phyloP scores from a whole-genome alignment of 2,329 filamentous ascomycete species.

The Proliferodiscus dingleyae region DNA sequence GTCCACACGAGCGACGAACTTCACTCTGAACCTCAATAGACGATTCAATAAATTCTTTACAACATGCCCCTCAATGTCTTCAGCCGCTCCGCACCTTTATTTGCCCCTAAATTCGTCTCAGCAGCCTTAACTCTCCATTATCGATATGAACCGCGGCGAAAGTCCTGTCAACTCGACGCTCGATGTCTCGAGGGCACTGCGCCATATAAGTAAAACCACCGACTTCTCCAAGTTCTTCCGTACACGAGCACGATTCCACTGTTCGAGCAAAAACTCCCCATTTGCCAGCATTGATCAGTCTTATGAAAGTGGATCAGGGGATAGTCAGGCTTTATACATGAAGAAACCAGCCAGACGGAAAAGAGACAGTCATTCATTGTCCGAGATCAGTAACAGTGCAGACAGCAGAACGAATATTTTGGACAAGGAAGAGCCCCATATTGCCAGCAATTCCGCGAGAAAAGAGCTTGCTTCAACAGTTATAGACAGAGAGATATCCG shows the following conservation, averaged over 20 bases:
- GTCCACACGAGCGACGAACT: too few species aligned
- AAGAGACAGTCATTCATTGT: conserved; percentile 20
- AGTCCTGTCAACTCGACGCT: background rate
- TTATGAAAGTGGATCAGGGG: conserved; percentile 15
- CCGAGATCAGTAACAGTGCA: conserved; percentile 21
- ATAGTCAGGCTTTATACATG: conserved; percentile 25
- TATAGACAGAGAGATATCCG: conserved; percentile 28
- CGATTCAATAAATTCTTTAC: too few species aligned
- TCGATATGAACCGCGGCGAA: background rate
- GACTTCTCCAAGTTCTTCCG: background rate
- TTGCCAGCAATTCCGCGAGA: conserved; percentile 1
- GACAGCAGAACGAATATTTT: conserved; percentile 12
- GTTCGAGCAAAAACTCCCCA: background rate
- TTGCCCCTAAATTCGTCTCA: background rate
- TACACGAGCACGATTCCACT: background rate
- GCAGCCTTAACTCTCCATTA: background rate
- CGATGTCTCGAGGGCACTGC: background rate
- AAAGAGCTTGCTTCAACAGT: conserved; percentile 25
- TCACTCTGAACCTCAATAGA: too few species aligned
- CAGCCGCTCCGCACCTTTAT: too few species aligned
- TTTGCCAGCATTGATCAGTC: background rate
- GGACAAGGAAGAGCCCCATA: conserved; percentile 1
- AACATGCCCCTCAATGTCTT: too few species aligned
- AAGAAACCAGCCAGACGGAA: conserved; percentile 5
- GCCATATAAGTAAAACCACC: background rate